These are phyloP conservation scores for Elaeagnus macrophylla DNA, from an alignment of 306 rosid species.

Conservation along the genomic window DNA sequence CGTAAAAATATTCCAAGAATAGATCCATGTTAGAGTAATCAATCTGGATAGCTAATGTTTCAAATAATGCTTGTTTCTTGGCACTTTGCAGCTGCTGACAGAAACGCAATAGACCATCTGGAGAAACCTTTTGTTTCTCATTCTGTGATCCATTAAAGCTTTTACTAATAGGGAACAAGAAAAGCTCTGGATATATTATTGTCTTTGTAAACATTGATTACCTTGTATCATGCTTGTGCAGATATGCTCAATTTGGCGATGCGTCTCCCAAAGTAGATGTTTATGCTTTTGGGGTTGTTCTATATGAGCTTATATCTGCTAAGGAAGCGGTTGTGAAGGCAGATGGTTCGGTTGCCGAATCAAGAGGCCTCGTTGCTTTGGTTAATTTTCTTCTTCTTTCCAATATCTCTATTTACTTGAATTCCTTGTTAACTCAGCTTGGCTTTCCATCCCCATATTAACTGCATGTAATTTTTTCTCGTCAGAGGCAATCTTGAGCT, in stretches of 20 bases:
- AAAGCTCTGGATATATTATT: conserved; percentile 1
- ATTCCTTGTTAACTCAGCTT: not conserved
- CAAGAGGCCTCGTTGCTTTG: conserved; percentile 69
- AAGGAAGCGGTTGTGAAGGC: conserved; percentile 60
- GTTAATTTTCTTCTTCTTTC: conserved; percentile 30
- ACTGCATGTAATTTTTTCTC: not conserved
- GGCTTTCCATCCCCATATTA: not conserved
- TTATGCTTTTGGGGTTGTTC: conserved; percentile 84
- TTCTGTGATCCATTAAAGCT: not conserved
- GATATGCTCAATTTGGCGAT: conserved; percentile 82
- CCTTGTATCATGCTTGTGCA: conserved; percentile 21
- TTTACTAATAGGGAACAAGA: not conserved
- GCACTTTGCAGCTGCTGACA: not conserved
- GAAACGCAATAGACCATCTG: no score
- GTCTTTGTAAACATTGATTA: conserved; percentile 9
- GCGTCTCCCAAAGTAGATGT: conserved; percentile 81
- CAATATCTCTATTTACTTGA: not conserved
- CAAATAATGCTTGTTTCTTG: not conserved
- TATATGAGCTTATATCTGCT: conserved; percentile 84
- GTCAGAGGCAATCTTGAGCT: no score
- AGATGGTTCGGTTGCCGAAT: conserved; percentile 34
- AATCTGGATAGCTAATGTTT: not conserved
- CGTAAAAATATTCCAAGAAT: not conserved
- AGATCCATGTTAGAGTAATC: not conserved
- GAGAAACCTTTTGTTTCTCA: not conserved